A percentile compares a stretch with the other conserved stretches of the same genome.
Evolutionary conservation across 345 rosid genomes (phyloP).

Genomic region (Boechera stricta): DNA sequence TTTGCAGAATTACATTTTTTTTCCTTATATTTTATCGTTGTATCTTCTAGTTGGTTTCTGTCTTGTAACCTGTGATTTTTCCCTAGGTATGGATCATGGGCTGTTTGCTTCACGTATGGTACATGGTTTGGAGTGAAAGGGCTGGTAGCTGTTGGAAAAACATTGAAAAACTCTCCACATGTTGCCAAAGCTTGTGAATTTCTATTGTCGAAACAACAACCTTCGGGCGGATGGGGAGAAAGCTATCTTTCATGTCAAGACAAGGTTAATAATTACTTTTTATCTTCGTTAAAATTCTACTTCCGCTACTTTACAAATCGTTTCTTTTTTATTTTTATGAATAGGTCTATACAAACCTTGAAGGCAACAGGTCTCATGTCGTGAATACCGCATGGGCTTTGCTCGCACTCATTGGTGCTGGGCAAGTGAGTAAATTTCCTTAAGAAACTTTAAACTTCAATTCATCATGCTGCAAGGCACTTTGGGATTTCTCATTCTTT

Average conservation of each 20-base stretch:
- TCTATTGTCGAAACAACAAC: slow-evolving; percentile 79
- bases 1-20: slow-evolving; percentile 1
- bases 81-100: slow-evolving; percentile 96
- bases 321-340: not conserved
- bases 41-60: slow-evolving; percentile 18
- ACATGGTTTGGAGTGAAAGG: slow-evolving; percentile 87
- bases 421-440: slow-evolving; percentile 55
- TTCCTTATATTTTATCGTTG: not conserved
- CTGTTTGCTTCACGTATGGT: slow-evolving; percentile 85
- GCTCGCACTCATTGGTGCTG: slow-evolving; percentile 65
- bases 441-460: not conserved
- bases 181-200: slow-evolving; percentile 84
- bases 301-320: slow-evolving; percentile 7
- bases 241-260: slow-evolving; percentile 94
- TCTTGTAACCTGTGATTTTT: slow-evolving; percentile 8
- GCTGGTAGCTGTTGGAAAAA: slow-evolving; percentile 80
- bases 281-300: not conserved
- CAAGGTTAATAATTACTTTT: slow-evolving; percentile 53
- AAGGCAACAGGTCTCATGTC: slow-evolving; percentile 61
- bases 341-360: slow-evolving; percentile 63
- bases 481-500: not conserved
- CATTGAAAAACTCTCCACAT: slow-evolving; percentile 56
- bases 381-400: slow-evolving; percentile 76
- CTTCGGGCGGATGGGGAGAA: slow-evolving; percentile 98
- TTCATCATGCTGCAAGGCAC: not conserved